phyloP scores from a whole-genome alignment of 2,329 filamentous ascomycete genomes.

The Hymenoscyphus linearis region DNA sequence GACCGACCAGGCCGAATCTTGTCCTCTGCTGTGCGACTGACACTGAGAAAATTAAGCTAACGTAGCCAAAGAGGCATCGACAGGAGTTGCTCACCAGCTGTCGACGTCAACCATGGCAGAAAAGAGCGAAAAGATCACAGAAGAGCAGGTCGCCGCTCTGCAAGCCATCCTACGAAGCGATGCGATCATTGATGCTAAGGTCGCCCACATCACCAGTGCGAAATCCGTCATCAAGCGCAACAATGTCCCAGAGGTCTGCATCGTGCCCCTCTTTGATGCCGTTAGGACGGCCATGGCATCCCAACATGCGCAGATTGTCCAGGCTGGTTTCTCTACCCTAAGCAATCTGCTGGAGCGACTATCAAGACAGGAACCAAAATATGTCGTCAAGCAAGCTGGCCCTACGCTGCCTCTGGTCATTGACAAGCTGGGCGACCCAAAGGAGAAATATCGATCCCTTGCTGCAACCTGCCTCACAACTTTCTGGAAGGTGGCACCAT shows the following conservation, averaged over 20 bases:
- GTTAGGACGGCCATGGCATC: slow-evolving; percentile 70
- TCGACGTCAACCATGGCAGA: slow-evolving; percentile 3
- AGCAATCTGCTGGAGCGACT: slow-evolving; percentile 84
- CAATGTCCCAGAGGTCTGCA: slow-evolving; percentile 71
- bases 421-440: slow-evolving; percentile 82
- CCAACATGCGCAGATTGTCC: slow-evolving; percentile 70
- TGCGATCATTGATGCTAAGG: slow-evolving; percentile 63
- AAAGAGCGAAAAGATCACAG: slow-evolving; percentile 54
- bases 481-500: slow-evolving; percentile 62
- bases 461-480: slow-evolving; percentile 73
- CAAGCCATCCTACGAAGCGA: slow-evolving; percentile 53
- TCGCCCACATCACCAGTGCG: slow-evolving; percentile 64
- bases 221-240: slow-evolving; percentile 91
- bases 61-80: slow-evolving; percentile 16
- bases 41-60: slow-evolving; percentile 9
- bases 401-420: slow-evolving; percentile 69
- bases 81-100: slow-evolving; percentile 9
- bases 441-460: slow-evolving; percentile 74
- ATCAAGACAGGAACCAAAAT: slow-evolving; percentile 75
- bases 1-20: not conserved
- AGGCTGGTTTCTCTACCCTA: slow-evolving; percentile 81
- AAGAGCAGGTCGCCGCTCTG: slow-evolving; percentile 53
- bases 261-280: slow-evolving; percentile 75
- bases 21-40: not conserved
- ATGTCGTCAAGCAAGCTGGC: slow-evolving; percentile 63